Evolutionary conservation across 345 rosid species (phyloP).

Genomic region (Noccaea caerulescens): DNA sequence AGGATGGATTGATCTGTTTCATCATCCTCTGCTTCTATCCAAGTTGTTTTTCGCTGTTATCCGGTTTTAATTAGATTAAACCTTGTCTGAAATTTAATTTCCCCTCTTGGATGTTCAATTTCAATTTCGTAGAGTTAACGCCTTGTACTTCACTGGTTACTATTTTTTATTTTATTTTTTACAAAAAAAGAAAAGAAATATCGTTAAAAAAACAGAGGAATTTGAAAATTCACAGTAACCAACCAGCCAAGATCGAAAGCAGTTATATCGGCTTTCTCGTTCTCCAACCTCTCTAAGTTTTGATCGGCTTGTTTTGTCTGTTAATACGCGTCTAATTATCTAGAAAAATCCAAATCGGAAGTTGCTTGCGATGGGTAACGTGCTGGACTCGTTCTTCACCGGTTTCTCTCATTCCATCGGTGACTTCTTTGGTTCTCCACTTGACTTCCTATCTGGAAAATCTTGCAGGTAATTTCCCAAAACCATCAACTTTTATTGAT

Average conservation of each 20-base stretch:
- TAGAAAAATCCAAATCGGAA: slow-evolving; percentile 2
- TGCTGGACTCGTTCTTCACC: slow-evolving; percentile 50
- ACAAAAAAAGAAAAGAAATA: neutral
- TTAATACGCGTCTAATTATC: neutral
- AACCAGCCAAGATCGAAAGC: slow-evolving; percentile 29
- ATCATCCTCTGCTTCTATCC: slow-evolving; percentile 12
- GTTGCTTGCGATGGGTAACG: slow-evolving; percentile 45
- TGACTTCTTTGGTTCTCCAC: slow-evolving; percentile 54
- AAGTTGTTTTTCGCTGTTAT: slow-evolving; percentile 27
- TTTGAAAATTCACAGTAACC: slow-evolving; percentile 20
- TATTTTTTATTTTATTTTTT: neutral
- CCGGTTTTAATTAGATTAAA: slow-evolving; percentile 3
- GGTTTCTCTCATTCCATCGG: slow-evolving; percentile 46
- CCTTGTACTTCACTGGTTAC: neutral
- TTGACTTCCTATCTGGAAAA: slow-evolving; percentile 59
- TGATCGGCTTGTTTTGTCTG: neutral
- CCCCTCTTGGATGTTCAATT: slow-evolving; percentile 23
- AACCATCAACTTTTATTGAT: slow-evolving; percentile 9
- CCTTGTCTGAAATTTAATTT: neutral
- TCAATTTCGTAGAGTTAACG: slow-evolving; percentile 28
- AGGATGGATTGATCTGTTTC: slow-evolving; percentile 75
- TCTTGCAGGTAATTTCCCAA: slow-evolving; percentile 55
- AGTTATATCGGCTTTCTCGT: slow-evolving; percentile 23
- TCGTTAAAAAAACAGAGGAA: neutral
- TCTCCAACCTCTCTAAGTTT: neutral